Evolutionary conservation across 2,329 filamentous ascomycete species (phyloP), one percentile per base, ranked within the genome.

Genomic region (Alternaria longipes): DNA sequence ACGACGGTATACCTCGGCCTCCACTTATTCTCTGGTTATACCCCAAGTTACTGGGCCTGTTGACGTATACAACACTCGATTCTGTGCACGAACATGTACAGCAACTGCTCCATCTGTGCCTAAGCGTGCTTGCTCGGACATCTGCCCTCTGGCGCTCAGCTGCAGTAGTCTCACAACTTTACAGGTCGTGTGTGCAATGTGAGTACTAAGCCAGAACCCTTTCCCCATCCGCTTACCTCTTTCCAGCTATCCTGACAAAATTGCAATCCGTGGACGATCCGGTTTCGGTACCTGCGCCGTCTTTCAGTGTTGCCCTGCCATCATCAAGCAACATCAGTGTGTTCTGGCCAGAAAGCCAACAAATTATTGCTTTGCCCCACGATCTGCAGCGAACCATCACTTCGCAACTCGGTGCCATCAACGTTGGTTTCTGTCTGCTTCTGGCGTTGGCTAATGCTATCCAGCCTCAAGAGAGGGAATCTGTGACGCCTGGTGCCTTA

Each of bases 21-120:
- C 85, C 83, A 6, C 78, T 89, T 24, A 81, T 84, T 62, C 75
- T 85, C 24, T 86, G 84, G 83, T 75, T 89, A 32, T 74, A 86
- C 40, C 81, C 85, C 16, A 84, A 83, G 53, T 71, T 89, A 32
- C 73, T 88, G 51, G 78, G 81, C 34, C 67, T 88, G 40, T 75
- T 83, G 46, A 78, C 79, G 44, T 74, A 77, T 52, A 78, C 79
- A 58, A 78, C 79, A 36, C 79, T 81, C 59, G 72, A 79, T 26
- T 63, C 67, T 20, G 69, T 86, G 9, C 79, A 80, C 50, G 69
- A 80, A 24, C 76, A 78, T 59, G 64, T 78, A 7, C 63, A 66
- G 14, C 64, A 71, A 16, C 64, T 84, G 41, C 69, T 84, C n/a
- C 62, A 64, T 24, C 73, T 74, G 3, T 77, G 78, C 70, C 57